Base-by-base conservation (phyloP, 257 asterid species). In the Solanum sejunctum region DNA sequence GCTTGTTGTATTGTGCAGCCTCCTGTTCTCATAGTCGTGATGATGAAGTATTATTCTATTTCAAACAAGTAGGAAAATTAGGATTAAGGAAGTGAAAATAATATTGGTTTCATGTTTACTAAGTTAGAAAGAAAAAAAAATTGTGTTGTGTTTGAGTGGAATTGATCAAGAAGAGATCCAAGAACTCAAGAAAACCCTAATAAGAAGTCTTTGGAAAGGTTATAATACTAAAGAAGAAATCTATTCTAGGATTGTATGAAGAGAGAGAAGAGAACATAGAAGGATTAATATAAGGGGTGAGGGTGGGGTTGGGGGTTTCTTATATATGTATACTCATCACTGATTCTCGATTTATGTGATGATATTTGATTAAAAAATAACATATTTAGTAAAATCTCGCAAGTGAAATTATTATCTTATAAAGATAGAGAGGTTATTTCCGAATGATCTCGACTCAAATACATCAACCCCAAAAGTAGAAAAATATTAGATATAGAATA, bases 1-100 rank as follows among this genome's bases (percentile, higher is more conserved):
- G 90, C 87, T 81, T 93, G 98, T 83, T 94, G 98, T 67, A 92
- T 90, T 8, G 94, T 87, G 70, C 90, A 91, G 21, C 93, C 93
- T 20, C 95, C 94, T n/a, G 95, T 88, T 88, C 98, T 94, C 99
- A 95, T 95, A 17, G 47, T 54, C 18, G 18, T 7, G 45, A 13
- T 66, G 45, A 28, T 61, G 60, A 45, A n/a, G 57, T 43, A 52
- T 8, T 45, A 21, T 26, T 83, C 79, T 45, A 2, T 88, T 36
- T 12, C 4, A 20, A 28, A 58, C 73, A 55, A 85, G 45, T 15
- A 66, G 82, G 39, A 32, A 54, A 85, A 63, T 82, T 60, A 36
- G 85, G 39, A 63, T 32, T 66, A 85, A 84, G 66, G 82, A 51
- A 77, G 72, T 80, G 41, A 56, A 73, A 64, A 49, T 57, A 73